Conservation (phyloP, 179 eudicot genomes). For the Spergularia azorica region DNA sequence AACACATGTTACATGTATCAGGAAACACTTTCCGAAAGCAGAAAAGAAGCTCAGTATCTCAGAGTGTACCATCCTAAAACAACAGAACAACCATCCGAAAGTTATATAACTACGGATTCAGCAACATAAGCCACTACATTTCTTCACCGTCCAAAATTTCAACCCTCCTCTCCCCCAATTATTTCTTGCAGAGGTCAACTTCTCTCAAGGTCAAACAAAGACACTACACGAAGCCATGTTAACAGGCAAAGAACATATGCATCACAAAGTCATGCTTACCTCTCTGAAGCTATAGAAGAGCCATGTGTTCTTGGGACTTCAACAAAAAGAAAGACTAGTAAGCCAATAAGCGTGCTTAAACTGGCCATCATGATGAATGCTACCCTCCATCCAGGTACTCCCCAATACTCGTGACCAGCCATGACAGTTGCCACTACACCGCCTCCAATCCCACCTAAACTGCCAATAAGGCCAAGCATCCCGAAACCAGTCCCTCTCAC, state of each 20-base stretch:
- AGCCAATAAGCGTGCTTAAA: slow-evolving; percentile 62
- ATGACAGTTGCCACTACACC: slow-evolving; percentile 85
- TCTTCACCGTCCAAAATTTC: too few species aligned
- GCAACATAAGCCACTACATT: neutral
- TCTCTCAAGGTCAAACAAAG: neutral
- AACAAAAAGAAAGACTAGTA: slow-evolving; percentile 73
- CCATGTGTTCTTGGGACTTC: slow-evolving; percentile 64
- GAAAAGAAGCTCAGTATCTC: neutral
- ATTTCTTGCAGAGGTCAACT: neutral
- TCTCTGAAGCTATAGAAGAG: slow-evolving; percentile 36
- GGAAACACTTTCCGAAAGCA: neutral
- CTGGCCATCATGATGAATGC: slow-evolving; percentile 75
- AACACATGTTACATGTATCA: neutral
- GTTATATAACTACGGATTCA: neutral
- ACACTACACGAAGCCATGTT: neutral
- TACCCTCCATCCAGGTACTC: slow-evolving; percentile 84
- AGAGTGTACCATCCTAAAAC: neutral
- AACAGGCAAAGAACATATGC: neutral
- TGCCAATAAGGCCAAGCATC: slow-evolving; percentile 72
- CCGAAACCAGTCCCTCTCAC: slow-evolving; percentile 90
- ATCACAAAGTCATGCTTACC: slow-evolving; percentile 34
- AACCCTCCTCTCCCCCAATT: too few species aligned
- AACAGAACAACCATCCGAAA: neutral
- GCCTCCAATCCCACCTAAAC: slow-evolving; percentile 84
- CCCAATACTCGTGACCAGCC: slow-evolving; percentile 80